A percentile compares a stretch with the other conserved stretches of the same genome.
phyloP scores from a whole-genome alignment of 257 asterid species.

The Hygrophila difformis region DNA sequence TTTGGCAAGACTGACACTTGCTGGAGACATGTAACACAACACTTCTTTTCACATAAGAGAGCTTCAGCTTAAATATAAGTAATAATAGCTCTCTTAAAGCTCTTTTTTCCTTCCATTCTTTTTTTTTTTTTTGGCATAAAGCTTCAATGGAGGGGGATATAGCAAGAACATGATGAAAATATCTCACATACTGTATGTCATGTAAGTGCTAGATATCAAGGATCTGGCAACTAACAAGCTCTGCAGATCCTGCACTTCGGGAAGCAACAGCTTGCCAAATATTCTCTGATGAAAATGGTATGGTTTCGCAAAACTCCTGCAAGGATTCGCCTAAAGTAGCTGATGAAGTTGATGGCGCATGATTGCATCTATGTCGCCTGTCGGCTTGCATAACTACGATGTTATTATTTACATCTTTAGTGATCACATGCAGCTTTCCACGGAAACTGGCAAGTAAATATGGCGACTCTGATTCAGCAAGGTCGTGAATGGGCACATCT shows the following conservation, averaged over 20 bases:
- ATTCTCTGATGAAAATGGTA: conserved; percentile 37
- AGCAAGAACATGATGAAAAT: too few relatives aligned
- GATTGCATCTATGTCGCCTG: conserved; percentile 26
- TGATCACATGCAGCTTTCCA: conserved; percentile 74
- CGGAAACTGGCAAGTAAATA: conserved; percentile 70
- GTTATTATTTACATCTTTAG: conserved; percentile 56
- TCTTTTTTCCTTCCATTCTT: too few relatives aligned
- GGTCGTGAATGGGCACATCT: conserved; percentile 60
- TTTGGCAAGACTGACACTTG: too few relatives aligned
- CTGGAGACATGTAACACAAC: too few relatives aligned
- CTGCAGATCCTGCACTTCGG: conserved; percentile 52
- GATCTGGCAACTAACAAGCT: conserved; percentile 79
- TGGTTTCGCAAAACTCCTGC: conserved; percentile 32
- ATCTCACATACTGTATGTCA: too few relatives aligned
- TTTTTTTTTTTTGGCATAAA: too few relatives aligned
- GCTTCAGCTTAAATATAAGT: too few relatives aligned
- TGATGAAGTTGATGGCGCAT: conserved; percentile 33
- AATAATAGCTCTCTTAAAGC: too few relatives aligned
- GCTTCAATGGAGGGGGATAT: too few relatives aligned
- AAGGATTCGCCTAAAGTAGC: conserved; percentile 27
- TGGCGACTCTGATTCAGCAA: conserved; percentile 65
- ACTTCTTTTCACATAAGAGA: too few relatives aligned
- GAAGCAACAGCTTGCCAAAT: conserved; percentile 55
- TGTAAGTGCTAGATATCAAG: conserved; percentile 35
- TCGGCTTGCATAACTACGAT: conserved; percentile 63